A percentile compares a stretch with the other conserved stretches of the same genome.
Conservation (phyloP, 2,329 filamentous ascomycete genomes). For the Sarocladium oryzae region DNA sequence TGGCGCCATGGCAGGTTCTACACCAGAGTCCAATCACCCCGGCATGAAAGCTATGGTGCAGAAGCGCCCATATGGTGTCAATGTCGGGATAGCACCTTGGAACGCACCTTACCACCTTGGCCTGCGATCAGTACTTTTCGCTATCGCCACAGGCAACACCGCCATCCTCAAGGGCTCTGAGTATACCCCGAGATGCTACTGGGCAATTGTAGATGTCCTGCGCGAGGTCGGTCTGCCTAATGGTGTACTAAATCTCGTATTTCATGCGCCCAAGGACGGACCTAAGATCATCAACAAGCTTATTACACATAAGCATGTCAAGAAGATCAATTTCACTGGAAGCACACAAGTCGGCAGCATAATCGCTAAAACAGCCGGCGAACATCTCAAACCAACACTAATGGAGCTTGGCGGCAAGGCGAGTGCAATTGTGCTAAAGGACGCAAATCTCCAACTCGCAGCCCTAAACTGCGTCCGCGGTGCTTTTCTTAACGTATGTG, state of each 20-base stretch:
- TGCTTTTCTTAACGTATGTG: constrained; percentile 34
- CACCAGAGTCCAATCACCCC: constrained; percentile 17
- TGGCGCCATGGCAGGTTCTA: constrained; percentile 19
- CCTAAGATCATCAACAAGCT: constrained; percentile 26
- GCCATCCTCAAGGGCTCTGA: constrained; percentile 27
- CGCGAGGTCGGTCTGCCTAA: constrained; percentile 34
- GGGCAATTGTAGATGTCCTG: constrained; percentile 27
- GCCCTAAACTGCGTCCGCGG: constrained; percentile 21
- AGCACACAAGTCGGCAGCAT: constrained; percentile 33
- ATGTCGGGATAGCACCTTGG: constrained; percentile 25
- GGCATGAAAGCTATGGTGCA: constrained; percentile 49
- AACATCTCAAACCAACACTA: constrained; percentile 36
- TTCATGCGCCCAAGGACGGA: constrained; percentile 25
- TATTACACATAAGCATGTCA: constrained; percentile 28
- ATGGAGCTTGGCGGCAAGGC: constrained; percentile 44
- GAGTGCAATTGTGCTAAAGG: constrained; percentile 34
- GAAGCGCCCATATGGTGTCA: constrained; percentile 23
- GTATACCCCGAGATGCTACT: constrained; percentile 23
- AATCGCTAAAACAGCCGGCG: constrained; percentile 29
- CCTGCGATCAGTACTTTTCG: constrained; percentile 13
- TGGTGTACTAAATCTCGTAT: constrained; percentile 33
- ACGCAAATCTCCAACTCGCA: constrained; percentile 37
- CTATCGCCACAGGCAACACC: constrained; percentile 19
- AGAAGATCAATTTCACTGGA: constrained; percentile 39
- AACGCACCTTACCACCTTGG: constrained; percentile 22